Conservation (phyloP, 1,139 yeast genomes). For the Kodamaea fungicola region DNA sequence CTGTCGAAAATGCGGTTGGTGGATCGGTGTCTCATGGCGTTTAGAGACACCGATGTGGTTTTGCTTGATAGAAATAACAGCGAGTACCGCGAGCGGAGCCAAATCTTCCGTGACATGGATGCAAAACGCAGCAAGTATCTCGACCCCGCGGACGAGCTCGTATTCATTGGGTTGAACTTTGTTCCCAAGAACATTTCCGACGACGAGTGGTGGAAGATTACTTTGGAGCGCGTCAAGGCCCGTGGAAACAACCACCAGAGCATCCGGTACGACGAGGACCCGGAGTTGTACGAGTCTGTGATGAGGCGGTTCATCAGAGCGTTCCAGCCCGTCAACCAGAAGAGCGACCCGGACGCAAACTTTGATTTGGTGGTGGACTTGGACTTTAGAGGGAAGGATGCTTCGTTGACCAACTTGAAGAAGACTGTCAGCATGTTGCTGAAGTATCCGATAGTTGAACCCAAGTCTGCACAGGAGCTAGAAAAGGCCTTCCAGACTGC, state of each 20-base stretch:
- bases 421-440: conserved; percentile 37
- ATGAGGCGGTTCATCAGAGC: conserved; percentile 72
- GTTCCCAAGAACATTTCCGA: conserved; percentile 28
- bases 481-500: conserved; percentile 47
- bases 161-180: conserved; percentile 70
- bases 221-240: conserved; percentile 53
- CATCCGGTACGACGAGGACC: conserved; percentile 52
- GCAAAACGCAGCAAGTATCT: conserved; percentile 33
- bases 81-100: conserved; percentile 62
- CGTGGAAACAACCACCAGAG: conserved; percentile 94
- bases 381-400: conserved; percentile 35
- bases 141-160: conserved; percentile 16
- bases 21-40: conserved; percentile 35
- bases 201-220: conserved; percentile 44
- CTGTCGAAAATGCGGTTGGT: conserved; percentile 53
- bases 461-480: conserved; percentile 31
- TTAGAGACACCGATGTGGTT: conserved; percentile 45
- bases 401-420: conserved; percentile 54
- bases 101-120: conserved; percentile 55
- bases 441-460: conserved; percentile 47
- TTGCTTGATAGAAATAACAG: conserved; percentile 85
- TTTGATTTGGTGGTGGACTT: conserved; percentile 64
- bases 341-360: conserved; percentile 54
- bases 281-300: conserved; percentile 48
- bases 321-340: conserved; percentile 55